These are phyloP conservation scores for Cordyceps farinosa DNA, from an alignment of 2,329 filamentous ascomycete genomes.

Conservation along the genomic window DNA sequence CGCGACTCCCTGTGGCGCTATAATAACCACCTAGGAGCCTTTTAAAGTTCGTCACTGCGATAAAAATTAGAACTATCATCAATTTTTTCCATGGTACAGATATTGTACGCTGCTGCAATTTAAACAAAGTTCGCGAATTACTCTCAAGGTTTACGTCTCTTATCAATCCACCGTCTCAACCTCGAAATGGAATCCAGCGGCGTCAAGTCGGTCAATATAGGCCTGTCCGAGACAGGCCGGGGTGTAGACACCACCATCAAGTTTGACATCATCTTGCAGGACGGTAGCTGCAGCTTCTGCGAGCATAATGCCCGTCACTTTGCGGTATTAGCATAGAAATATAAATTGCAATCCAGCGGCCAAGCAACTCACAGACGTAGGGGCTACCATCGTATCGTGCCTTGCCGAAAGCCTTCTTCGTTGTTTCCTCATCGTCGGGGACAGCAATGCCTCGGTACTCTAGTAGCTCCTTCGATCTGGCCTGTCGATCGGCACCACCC, in stretches of 20 bases:
- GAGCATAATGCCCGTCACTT: constrained; percentile 63
- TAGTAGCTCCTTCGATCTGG: constrained; percentile 54
- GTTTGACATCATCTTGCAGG: constrained; percentile 56
- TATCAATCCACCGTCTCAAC: constrained; percentile 34
- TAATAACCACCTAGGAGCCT: too few species aligned
- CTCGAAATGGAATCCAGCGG: constrained; percentile 61
- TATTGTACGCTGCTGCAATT: neutral
- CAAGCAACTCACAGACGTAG: constrained; percentile 56
- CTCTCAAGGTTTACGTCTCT: neutral
- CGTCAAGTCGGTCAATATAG: constrained; percentile 60
- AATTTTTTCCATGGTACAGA: neutral
- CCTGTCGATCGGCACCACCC: constrained; percentile 50
- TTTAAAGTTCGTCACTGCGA: neutral
- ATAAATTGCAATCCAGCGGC: neutral
- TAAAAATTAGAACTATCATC: neutral
- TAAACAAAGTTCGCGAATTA: neutral
- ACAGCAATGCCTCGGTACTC: constrained; percentile 62
- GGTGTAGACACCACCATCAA: constrained; percentile 67
- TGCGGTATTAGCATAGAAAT: constrained; percentile 1
- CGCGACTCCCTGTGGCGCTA: neutral
- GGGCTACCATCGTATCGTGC: constrained; percentile 57
- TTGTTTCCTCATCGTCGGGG: constrained; percentile 50
- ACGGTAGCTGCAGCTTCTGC: constrained; percentile 63
- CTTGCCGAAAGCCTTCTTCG: constrained; percentile 52
- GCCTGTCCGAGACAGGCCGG: constrained; percentile 66